These are phyloP conservation scores for Trichoderma citrinoviride DNA, from an alignment of 2,329 filamentous ascomycete genomes.

Conservation along the genomic window DNA sequence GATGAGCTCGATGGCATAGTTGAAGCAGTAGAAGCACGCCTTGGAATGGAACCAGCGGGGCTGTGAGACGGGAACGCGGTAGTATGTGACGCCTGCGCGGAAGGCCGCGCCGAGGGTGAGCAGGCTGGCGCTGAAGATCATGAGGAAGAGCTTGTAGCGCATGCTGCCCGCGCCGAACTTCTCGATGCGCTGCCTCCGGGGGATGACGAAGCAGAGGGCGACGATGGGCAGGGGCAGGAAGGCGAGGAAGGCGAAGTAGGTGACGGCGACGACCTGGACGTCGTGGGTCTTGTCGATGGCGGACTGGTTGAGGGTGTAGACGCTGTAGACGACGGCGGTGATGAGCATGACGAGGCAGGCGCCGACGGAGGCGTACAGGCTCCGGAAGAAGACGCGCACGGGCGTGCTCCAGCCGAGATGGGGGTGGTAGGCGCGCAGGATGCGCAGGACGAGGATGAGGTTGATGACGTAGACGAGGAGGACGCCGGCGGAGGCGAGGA, in stretches of 20 bases:
- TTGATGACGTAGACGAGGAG: slow-evolving; percentile 76
- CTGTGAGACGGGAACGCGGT: slow-evolving; percentile 45
- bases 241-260: slow-evolving; percentile 58
- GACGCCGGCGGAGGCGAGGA: slow-evolving; percentile 72
- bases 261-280: slow-evolving; percentile 64
- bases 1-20: slow-evolving; percentile 70
- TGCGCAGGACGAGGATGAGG: slow-evolving; percentile 70
- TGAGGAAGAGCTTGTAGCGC: slow-evolving; percentile 62
- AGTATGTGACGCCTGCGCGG: slow-evolving; percentile 59
- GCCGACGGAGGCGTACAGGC: slow-evolving; percentile 57
- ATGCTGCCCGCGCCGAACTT: slow-evolving; percentile 61
- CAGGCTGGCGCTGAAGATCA: slow-evolving; percentile 57
- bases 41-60: slow-evolving; percentile 71
- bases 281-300: slow-evolving; percentile 54
- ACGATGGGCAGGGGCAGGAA: slow-evolving; percentile 60
- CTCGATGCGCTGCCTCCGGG: slow-evolving; percentile 46
- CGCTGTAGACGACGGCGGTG: slow-evolving; percentile 58
- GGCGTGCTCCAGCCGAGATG: slow-evolving; percentile 63
- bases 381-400: slow-evolving; percentile 52
- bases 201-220: slow-evolving; percentile 50
- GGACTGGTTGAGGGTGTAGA: slow-evolving; percentile 60
- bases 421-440: slow-evolving; percentile 72
- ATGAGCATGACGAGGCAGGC: slow-evolving; percentile 65
- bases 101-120: slow-evolving; percentile 69
- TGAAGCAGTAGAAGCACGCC: slow-evolving; percentile 75